These are phyloP conservation scores for Tricharina praecox DNA, from an alignment of 495 filamentous ascomycete species.

Conservation along the genomic window DNA sequence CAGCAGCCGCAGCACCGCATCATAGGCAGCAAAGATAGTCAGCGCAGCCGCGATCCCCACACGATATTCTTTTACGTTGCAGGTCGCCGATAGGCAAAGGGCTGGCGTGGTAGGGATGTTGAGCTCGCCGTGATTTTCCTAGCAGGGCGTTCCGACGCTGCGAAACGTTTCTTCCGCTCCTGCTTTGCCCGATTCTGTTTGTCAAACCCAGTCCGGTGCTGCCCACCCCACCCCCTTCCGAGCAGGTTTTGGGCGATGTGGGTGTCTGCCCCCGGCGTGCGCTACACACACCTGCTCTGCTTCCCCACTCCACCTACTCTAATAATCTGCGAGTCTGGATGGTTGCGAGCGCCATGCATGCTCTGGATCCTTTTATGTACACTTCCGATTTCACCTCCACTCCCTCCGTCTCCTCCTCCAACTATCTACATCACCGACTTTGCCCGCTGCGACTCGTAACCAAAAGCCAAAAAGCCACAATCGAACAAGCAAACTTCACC, in stretches of 20 bases:
- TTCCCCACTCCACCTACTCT: background rate
- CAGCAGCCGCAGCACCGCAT: background rate
- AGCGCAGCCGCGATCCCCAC: background rate
- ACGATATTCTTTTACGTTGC: conserved; percentile 1
- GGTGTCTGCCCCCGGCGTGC: background rate
- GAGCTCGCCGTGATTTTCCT: background rate
- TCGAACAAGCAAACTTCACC: too few species aligned
- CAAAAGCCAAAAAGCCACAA: too few species aligned
- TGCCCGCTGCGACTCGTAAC: too few species aligned
- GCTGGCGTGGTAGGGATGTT: background rate
- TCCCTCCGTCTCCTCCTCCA: too few species aligned
- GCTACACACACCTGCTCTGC: background rate
- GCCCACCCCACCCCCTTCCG: background rate
- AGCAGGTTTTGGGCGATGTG: background rate
- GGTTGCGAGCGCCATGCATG: too few species aligned
- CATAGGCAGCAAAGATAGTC: background rate
- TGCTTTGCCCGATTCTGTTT: background rate
- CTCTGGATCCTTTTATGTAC: background rate
- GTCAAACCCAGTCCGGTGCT: background rate
- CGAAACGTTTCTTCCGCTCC: background rate
- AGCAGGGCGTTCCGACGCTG: background rate
- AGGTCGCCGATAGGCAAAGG: conserved; percentile 1
- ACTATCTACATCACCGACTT: too few species aligned
- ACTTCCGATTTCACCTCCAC: background rate
- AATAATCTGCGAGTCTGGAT: too few species aligned